phyloP scores from a whole-genome alignment of 257 asterid species.

The Fraxinus americana region DNA sequence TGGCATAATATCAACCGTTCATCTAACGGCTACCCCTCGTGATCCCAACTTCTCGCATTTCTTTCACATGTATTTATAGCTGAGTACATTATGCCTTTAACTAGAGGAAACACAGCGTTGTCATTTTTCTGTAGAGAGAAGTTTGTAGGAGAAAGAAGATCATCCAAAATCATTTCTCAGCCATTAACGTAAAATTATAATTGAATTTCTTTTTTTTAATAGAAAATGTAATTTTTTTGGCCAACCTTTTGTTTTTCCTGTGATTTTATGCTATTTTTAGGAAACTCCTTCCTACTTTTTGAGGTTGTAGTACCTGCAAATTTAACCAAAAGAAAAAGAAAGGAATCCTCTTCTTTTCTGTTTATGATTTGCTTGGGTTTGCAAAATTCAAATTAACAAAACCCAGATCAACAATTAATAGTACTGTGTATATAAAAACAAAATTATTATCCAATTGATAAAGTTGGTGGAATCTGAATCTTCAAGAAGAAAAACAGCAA shows the following conservation, averaged over 20 bases:
- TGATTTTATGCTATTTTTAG: not conserved
- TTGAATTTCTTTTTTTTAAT: not conserved
- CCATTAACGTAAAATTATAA: not conserved
- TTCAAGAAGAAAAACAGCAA: constrained; percentile 8
- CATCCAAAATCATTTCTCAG: not conserved
- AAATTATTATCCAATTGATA: not conserved
- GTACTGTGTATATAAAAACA: not conserved
- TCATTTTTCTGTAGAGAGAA: not conserved
- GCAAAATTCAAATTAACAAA: constrained; percentile 25
- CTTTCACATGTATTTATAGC: not conserved
- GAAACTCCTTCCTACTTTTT: not conserved
- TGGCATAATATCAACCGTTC: not conserved
- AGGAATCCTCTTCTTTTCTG: too few relatives aligned
- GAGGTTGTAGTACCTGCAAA: too few relatives aligned
- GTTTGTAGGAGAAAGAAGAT: not conserved
- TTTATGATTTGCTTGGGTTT: constrained; percentile 41
- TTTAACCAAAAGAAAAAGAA: too few relatives aligned
- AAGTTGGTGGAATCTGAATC: not conserved
- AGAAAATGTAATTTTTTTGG: not conserved
- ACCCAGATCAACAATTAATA: constrained; percentile 13
- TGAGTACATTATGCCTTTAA: too few relatives aligned
- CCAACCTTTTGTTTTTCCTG: not conserved
- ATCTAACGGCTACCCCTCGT: not conserved
- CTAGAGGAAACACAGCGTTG: not conserved
- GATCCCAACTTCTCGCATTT: not conserved